These are phyloP conservation scores for Themeda triandra DNA, from an alignment of 176 grass and related monocot species.

Conservation along the genomic window DNA sequence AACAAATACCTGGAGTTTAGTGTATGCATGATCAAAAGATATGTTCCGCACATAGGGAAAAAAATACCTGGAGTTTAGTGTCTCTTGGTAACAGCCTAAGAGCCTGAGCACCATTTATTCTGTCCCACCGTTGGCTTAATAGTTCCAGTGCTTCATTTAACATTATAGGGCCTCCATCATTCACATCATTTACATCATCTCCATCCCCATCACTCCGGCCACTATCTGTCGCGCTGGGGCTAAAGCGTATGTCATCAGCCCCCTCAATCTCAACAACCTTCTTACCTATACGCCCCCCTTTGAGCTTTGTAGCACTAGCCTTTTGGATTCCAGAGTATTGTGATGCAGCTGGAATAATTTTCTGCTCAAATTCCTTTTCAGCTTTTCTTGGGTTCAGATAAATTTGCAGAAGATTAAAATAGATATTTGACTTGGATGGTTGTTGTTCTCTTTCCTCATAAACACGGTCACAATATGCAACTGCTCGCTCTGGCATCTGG, in stretches of 20 bases:
- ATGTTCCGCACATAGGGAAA: constrained; percentile 4
- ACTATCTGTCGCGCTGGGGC: constrained; percentile 80
- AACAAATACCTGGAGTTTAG: too few relatives aligned
- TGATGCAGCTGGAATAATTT: constrained; percentile 59
- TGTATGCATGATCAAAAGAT: constrained; percentile 3
- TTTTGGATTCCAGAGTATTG: constrained; percentile 63
- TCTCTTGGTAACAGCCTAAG: constrained; percentile 92
- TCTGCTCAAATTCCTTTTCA: constrained; percentile 71
- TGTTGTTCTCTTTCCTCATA: constrained; percentile 67
- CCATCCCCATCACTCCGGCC: constrained; percentile 90
- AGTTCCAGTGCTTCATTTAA: constrained; percentile 92
- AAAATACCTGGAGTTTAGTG: constrained; percentile 85
- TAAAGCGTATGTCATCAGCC: constrained; percentile 65
- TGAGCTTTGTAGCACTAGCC: constrained; percentile 46
- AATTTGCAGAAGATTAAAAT: constrained; percentile 95
- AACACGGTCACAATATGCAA: constrained; percentile 95
- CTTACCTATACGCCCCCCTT: constrained; percentile 61
- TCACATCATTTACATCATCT: constrained; percentile 65
- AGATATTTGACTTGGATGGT: constrained; percentile 89
- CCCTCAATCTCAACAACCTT: constrained; percentile 93
- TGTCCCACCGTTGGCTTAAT: constrained; percentile 94
- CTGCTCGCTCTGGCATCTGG: constrained; percentile 67
- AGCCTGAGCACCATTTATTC: constrained; percentile 97
- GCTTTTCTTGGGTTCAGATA: constrained; percentile 86
- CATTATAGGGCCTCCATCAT: constrained; percentile 67